Base-by-base conservation (phyloP, 805 yeast genomes). In the Henningerozyma blattae region DNA sequence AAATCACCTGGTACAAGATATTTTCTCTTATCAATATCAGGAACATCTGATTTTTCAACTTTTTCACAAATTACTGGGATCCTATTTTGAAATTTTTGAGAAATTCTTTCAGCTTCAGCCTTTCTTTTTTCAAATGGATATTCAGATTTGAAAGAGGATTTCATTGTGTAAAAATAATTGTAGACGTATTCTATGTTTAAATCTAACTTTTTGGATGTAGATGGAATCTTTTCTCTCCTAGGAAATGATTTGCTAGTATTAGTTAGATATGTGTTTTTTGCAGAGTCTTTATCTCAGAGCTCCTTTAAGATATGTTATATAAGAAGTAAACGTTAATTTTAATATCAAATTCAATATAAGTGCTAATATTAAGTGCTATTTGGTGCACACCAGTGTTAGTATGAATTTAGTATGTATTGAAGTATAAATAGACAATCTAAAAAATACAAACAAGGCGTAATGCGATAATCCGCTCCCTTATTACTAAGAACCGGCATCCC, bases 11-110 rank as follows among this genome's bases (percentile, higher is more conserved):
- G 98, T 9, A 91, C 98, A 44, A 91, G 70, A 56, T 91, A 91
- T 65, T 91, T 91, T 60, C 95, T 81, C 70, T 91, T 91, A 61
- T 91, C 99, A 53, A 91, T 87, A 46, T 86, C 91, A 31, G 93
- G 94, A 43, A 91, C 82, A 55, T 91, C 96, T 24, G 94, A 79
- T 62, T 89, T 89, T 62, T 87, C 97, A 27, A 87, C 96, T 62
- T 87, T 80, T 64, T 91, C 98, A 59, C 98, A 91, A 52, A 91
- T 89, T 19, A 67, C 96, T 3, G 99, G 98, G 41, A 91, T 85
- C 46, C 98, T 73, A 57, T 91, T 95, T 36, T 72, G 68, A 64
- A 87, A 91, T 58, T 87, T 82, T 50, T 80, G 77, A 43, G 85
- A 75, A 53, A 89, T 89, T 52, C 96, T 77, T 45, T 80, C 75